phyloP scores from a whole-genome alignment of 192 early-diverging fungal species.

The Linnemannia schmuckeri region DNA sequence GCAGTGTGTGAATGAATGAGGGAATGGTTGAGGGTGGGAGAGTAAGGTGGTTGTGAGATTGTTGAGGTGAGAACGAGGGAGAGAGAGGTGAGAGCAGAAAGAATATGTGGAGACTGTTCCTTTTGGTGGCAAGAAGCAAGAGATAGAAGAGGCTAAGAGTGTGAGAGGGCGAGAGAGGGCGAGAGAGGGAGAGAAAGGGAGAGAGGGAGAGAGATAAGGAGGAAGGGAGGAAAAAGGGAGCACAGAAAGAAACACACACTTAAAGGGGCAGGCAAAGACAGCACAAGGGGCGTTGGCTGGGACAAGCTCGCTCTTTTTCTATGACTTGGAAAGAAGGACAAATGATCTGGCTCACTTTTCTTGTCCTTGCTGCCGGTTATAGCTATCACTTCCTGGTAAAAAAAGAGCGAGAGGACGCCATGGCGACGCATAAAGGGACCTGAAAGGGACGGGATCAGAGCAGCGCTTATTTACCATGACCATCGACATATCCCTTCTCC shows the following conservation, averaged over 20 bases:
- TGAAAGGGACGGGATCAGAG: no score
- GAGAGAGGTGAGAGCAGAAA: background rate
- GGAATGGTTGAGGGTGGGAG: background rate
- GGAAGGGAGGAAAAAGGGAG: background rate
- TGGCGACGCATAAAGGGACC: no score
- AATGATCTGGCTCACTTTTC: no score
- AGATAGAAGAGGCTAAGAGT: slow-evolving; percentile 2
- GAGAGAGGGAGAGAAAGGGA: slow-evolving; percentile 12
- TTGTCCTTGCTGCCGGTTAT: no score
- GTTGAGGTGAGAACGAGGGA: background rate
- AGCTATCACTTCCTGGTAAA: no score
- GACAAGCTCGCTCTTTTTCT: no score
- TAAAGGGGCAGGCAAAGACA: background rate
- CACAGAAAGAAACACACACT: background rate
- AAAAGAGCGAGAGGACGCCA: no score
- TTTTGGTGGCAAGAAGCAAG: slow-evolving; percentile 1
- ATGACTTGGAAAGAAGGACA: no score
- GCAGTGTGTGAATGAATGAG: background rate
- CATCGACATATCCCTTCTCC: no score
- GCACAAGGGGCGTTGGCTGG: no score
- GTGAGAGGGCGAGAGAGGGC: background rate
- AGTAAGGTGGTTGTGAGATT: background rate
- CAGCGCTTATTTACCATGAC: no score
- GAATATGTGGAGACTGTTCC: background rate
- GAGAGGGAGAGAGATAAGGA: background rate